phyloP scores from a whole-genome alignment of 768 basidiomycete species.

The Suillus hirtellus region DNA sequence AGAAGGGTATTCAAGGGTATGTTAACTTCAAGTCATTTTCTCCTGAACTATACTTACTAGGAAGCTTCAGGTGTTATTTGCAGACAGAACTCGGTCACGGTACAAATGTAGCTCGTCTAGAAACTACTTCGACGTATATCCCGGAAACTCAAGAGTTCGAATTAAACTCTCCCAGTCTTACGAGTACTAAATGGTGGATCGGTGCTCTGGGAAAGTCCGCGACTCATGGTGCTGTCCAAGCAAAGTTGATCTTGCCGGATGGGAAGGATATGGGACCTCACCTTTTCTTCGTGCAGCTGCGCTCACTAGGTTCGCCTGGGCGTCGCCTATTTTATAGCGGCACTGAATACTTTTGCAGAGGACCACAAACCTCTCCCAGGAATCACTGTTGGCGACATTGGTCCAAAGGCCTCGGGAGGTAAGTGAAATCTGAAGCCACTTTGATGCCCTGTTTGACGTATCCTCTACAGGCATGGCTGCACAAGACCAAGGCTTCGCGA shows the following conservation, averaged over 20 bases:
- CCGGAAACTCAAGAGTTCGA: constrained; percentile 68
- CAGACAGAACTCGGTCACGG: constrained; percentile 84
- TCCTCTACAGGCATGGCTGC: constrained; percentile 46
- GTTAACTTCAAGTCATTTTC: neutral
- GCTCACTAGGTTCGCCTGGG: constrained; percentile 51
- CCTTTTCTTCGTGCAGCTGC: constrained; percentile 70
- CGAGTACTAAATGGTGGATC: constrained; percentile 84
- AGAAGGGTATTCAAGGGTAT: constrained; percentile 60
- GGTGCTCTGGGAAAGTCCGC: constrained; percentile 71
- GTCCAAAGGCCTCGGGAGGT: constrained; percentile 37
- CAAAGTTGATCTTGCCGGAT: constrained; percentile 64
- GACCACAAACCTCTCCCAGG: constrained; percentile 62
- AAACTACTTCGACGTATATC: constrained; percentile 79
- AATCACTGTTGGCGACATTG: constrained; percentile 70
- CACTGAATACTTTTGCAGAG: constrained; percentile 38
- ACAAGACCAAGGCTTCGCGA: constrained; percentile 68
- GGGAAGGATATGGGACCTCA: constrained; percentile 69
- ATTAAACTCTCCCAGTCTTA: constrained; percentile 72
- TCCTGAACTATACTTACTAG: no score
- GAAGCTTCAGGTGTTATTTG: constrained; percentile 55
- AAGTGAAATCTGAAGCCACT: neutral
- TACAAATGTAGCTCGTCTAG: constrained; percentile 64
- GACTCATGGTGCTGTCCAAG: constrained; percentile 76
- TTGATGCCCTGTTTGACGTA: neutral
- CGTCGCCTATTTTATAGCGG: neutral